Base-by-base conservation (phyloP, 768 basidiomycete species). In the Leccinum uliginosum region DNA sequence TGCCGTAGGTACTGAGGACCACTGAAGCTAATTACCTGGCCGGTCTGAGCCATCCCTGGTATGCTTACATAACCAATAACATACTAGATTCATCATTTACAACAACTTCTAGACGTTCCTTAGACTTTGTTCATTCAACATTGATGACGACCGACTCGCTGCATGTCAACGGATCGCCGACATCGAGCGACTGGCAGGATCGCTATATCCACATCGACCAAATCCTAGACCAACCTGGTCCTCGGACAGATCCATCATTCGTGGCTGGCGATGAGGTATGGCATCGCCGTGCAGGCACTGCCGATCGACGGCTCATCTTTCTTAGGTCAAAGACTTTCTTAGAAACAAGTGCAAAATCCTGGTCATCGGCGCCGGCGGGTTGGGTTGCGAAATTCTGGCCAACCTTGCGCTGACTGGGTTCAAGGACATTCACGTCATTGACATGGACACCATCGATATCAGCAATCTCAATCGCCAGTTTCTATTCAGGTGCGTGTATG, bases 371-470 rank as follows among this genome's bases (percentile, higher is more conserved):
- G 97, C 97, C 27, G 97, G 97, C 32, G 97, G 97, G 55, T 78
- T 99, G 43, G 97, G 97, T 11, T 99, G 90, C 73, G 97, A 99
- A 78, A 98, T 98, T 62, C 80, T 99, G 43, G 91, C 95, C 58
- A 97, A 98, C 73, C 83, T 99, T 50, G 96, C 97, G 23, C 75
- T 98, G 63, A 89, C 92, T 46, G 97, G 97, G 24, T 99, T 98
- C 85, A 91, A 89, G 73, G 91, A 98, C 67, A 97, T 98, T 62
- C 93, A 98, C 78, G 95, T 99, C 59, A 98, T 99, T 69, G 97
- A 99, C 79, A 98, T 99, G 95, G 96, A 99, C 78, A 98, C 96
- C 15, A 99, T 98, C 71, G 96, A 99, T 75, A 91, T 99, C 68
- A 98, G 94, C 68, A 99, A 99, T 73, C 80, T 99, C 62, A 99